Percentiles rank a stretch among this genome's conserved stretches.
These are phyloP conservation scores for Backusella psychrophila DNA, from an alignment of 192 early-diverging fungal species.

Conservation along the genomic window DNA sequence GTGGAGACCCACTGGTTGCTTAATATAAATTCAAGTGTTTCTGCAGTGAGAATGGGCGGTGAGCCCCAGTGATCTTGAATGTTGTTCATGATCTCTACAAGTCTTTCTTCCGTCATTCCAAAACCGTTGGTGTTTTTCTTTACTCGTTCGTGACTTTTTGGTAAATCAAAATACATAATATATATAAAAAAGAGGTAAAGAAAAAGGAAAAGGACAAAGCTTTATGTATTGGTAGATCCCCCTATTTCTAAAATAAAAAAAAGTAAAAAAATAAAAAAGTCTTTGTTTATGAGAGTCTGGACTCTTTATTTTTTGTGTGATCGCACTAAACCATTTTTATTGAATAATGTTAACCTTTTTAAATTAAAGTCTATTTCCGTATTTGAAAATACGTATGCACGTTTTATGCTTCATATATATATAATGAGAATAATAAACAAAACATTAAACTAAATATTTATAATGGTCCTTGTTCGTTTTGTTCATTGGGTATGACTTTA, in stretches of 20 bases:
- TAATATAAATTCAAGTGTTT: conserved; percentile 4
- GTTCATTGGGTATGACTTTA: not conserved
- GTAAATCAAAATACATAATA: conserved; percentile 5
- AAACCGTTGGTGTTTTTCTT: not conserved
- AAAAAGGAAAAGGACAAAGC: not conserved
- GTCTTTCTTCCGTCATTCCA: not conserved
- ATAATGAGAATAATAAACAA: not conserved
- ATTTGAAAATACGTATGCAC: not conserved
- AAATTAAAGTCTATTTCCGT: conserved; percentile 2
- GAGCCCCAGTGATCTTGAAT: conserved; percentile 57
- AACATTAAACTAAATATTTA: not conserved
- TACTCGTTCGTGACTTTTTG: not conserved
- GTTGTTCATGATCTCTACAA: conserved; percentile 67
- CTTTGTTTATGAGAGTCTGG: conserved; percentile 1
- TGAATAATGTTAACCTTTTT: not conserved
- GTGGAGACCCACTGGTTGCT: conserved; percentile 11
- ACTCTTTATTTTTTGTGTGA: not conserved
- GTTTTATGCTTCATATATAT: not conserved
- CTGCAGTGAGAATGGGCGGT: conserved; percentile 14
- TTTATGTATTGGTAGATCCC: not conserved
- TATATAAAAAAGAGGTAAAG: not conserved
- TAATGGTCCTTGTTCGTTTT: not conserved
- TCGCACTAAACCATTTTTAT: not conserved
- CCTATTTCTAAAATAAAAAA: not conserved
- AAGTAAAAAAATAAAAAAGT: not conserved